phyloP scores from a whole-genome alignment of 257 asterid genomes.

The Galeopsis tetrahit region DNA sequence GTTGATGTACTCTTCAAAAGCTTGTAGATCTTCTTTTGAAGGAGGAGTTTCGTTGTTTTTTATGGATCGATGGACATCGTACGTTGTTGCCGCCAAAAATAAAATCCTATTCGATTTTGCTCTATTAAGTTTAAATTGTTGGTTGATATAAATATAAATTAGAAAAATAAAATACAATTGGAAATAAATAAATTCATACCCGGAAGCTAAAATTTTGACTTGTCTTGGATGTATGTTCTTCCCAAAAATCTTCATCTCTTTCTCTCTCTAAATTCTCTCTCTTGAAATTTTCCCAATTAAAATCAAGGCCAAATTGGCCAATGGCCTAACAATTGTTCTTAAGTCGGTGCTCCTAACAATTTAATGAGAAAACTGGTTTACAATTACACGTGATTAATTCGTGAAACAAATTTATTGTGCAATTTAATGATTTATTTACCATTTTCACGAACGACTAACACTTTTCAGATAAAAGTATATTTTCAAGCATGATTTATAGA shows the following conservation, averaged over 20 bases:
- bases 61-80: constrained; percentile 73
- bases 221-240: constrained; percentile 55
- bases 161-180: not conserved
- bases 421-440: no score
- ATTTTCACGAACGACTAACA: no score
- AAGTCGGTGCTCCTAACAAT: no score
- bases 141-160: not conserved
- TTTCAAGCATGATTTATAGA: no score
- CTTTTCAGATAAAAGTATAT: no score
- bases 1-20: constrained; percentile 50
- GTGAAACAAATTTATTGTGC: no score
- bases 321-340: no score
- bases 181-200: constrained; percentile 37
- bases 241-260: constrained; percentile 57
- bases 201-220: constrained; percentile 45
- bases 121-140: not conserved
- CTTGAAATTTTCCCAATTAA: not conserved
- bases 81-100: constrained; percentile 56
- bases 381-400: no score
- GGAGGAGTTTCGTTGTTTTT: constrained; percentile 61
- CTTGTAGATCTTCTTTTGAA: constrained; percentile 50
- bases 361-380: no score
- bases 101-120: constrained; percentile 35
- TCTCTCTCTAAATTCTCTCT: not conserved
- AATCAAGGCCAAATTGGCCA: not conserved